phyloP scores from a whole-genome alignment of 23 red algal species.

The Gracilariopsis chorda region DNA sequence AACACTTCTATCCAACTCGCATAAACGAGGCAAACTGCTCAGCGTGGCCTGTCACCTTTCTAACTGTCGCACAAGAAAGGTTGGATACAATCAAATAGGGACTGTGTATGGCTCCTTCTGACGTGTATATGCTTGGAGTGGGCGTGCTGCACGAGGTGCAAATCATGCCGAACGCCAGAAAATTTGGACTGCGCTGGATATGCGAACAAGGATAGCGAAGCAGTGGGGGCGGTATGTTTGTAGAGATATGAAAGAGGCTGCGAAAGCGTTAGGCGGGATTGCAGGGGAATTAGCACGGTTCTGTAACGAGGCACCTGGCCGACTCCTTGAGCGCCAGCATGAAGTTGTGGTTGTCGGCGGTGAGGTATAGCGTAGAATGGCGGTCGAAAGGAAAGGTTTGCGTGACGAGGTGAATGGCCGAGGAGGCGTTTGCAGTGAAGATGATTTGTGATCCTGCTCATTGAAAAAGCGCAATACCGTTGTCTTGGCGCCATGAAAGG shows the following conservation, averaged over 20 bases:
- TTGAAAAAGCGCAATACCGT: constrained; percentile 56
- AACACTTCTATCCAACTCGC: not conserved
- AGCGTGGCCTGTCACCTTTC: not conserved
- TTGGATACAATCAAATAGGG: constrained; percentile 7
- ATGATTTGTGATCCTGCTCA: constrained; percentile 41
- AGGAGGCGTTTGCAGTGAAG: constrained; percentile 61
- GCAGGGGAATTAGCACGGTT: not conserved
- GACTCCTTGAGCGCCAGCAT: constrained; percentile 27
- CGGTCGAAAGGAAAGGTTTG: constrained; percentile 45
- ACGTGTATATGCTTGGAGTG: too few species aligned
- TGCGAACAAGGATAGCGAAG: constrained; percentile 51
- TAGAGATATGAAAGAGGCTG: not conserved
- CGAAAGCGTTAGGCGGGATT: not conserved
- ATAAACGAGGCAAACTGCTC: not conserved
- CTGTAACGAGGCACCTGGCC: not conserved
- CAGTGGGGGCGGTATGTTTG: not conserved
- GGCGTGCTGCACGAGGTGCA: constrained; percentile 6
- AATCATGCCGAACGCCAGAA: constrained; percentile 48
- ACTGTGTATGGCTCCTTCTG: not conserved
- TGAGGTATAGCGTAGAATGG: not conserved
- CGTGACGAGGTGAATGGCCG: constrained; percentile 47
- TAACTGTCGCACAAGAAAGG: not conserved
- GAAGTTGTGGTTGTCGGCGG: constrained; percentile 61
- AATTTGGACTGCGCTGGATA: constrained; percentile 71
- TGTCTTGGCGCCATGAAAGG: constrained; percentile 1